Conservation (phyloP, 2,329 filamentous ascomycete species). For the Verticillium klebahnii region DNA sequence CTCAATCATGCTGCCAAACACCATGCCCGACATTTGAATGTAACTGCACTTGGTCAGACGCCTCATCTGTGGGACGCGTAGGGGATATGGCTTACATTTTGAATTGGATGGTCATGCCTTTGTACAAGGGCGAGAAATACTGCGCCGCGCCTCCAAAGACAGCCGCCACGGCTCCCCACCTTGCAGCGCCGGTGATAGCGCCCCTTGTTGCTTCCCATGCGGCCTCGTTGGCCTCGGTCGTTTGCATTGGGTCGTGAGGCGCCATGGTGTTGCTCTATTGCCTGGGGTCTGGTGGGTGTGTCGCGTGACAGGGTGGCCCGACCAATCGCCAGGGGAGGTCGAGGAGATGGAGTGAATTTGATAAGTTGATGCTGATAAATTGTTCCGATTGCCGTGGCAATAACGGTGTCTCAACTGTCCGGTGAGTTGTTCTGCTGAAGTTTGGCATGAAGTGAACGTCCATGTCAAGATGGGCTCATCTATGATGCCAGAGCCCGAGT, state of each 20-base stretch:
- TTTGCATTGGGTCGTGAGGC: constrained; percentile 53
- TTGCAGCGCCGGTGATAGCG: constrained; percentile 61
- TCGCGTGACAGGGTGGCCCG: background rate
- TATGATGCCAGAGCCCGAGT: background rate
- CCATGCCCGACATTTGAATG: constrained; percentile 81
- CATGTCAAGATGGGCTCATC: constrained; percentile 3
- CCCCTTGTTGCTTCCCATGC: constrained; percentile 68
- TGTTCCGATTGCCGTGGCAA: too few relatives aligned
- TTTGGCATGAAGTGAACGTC: background rate
- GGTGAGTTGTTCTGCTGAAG: background rate
- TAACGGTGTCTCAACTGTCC: background rate
- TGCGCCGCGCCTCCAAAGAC: constrained; percentile 59
- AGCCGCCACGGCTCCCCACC: constrained; percentile 66
- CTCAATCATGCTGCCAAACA: constrained; percentile 72
- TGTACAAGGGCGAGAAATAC: constrained; percentile 65
- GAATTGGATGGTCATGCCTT: constrained; percentile 68
- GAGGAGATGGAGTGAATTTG: too few relatives aligned
- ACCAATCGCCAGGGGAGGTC: background rate
- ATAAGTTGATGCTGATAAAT: too few relatives aligned
- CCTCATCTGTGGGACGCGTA: background rate
- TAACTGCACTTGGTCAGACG: constrained; percentile 47
- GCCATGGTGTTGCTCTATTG: constrained; percentile 28
- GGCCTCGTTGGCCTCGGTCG: constrained; percentile 63
- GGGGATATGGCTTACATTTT: constrained; percentile 57
- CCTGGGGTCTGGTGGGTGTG: background rate